Percentiles rank a stretch among this genome's conserved stretches.
Evolutionary conservation across 2,329 filamentous ascomycete genomes (phyloP).

Genomic region (Acrodontium crateriforme): DNA sequence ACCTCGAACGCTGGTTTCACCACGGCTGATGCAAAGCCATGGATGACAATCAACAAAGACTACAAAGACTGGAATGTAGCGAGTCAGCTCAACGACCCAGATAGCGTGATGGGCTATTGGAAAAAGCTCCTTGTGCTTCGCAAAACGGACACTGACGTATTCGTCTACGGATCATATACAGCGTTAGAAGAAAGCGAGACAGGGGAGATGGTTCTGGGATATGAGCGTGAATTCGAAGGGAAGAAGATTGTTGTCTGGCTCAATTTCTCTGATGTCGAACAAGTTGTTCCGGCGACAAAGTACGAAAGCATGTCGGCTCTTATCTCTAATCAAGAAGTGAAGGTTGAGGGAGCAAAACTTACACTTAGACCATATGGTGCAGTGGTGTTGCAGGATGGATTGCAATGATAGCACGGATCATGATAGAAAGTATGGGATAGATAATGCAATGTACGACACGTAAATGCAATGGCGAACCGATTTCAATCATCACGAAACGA

Average conservation of each 20-base stretch:
- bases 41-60: conserved; percentile 55
- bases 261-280: conserved; percentile 29
- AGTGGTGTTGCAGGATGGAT: conserved; percentile 26
- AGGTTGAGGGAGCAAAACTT: conserved; percentile 4
- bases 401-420: no score
- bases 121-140: conserved; percentile 20
- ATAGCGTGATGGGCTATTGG: conserved; percentile 46
- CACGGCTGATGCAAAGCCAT: conserved; percentile 38
- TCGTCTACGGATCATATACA: conserved; percentile 13
- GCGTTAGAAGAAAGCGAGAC: conserved; percentile 7
- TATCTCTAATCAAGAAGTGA: conserved; percentile 8
- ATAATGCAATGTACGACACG: no score
- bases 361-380: conserved; percentile 9
- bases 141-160: conserved; percentile 10
- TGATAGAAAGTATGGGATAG: no score
- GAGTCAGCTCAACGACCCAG: conserved; percentile 34
- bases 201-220: conserved; percentile 10
- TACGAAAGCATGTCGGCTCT: conserved; percentile 5
- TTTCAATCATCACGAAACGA: no score
- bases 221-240: conserved; percentile 19
- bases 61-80: conserved; percentile 47
- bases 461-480: no score
- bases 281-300: conserved; percentile 7
- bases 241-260: conserved; percentile 13
- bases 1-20: conserved; percentile 49